These are phyloP conservation scores for Lodderomyces elongisporus DNA, from an alignment of 1,139 yeast species.

Conservation along the genomic window DNA sequence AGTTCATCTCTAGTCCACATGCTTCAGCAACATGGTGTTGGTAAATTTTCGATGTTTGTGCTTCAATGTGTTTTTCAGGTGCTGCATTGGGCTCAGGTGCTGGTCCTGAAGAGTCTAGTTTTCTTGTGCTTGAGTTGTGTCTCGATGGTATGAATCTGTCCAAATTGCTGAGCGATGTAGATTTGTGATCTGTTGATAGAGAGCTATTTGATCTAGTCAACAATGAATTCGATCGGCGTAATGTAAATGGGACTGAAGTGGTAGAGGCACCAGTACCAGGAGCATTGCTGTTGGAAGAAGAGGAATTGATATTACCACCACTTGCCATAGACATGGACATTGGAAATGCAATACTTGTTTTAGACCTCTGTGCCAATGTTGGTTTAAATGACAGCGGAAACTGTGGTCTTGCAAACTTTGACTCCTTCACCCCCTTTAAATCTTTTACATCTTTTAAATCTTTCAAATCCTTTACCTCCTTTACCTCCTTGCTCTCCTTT, in stretches of 20 bases:
- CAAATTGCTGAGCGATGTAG: slow-evolving; percentile 19
- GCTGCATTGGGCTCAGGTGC: slow-evolving; percentile 41
- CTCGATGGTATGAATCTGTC: slow-evolving; percentile 46
- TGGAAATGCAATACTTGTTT: slow-evolving; percentile 6
- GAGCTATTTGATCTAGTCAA: slow-evolving; percentile 22
- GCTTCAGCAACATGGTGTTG: slow-evolving; percentile 90
- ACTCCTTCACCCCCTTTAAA: slow-evolving; percentile 3
- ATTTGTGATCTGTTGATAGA: slow-evolving; percentile 18
- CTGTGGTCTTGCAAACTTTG: slow-evolving; percentile 16
- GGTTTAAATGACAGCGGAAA: slow-evolving; percentile 17
- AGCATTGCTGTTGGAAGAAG: neutral
- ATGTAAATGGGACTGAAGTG: slow-evolving; percentile 17
- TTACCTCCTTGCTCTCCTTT: no score
- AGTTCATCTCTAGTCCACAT: slow-evolving; percentile 82
- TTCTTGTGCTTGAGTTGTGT: slow-evolving; percentile 39
- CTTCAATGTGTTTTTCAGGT: slow-evolving; percentile 55
- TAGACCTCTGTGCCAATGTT: slow-evolving; percentile 10
- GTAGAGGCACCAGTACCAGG: no score
- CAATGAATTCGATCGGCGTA: slow-evolving; percentile 36
- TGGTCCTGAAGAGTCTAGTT: slow-evolving; percentile 27
- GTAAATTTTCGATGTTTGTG: slow-evolving; percentile 67
- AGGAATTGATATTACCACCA: no score
- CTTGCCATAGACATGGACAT: slow-evolving; percentile 6
- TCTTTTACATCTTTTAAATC: neutral
- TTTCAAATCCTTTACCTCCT: no score